phyloP scores from a whole-genome alignment of 2,329 filamentous ascomycete genomes.

The Neopestalotiopsis sp. region DNA sequence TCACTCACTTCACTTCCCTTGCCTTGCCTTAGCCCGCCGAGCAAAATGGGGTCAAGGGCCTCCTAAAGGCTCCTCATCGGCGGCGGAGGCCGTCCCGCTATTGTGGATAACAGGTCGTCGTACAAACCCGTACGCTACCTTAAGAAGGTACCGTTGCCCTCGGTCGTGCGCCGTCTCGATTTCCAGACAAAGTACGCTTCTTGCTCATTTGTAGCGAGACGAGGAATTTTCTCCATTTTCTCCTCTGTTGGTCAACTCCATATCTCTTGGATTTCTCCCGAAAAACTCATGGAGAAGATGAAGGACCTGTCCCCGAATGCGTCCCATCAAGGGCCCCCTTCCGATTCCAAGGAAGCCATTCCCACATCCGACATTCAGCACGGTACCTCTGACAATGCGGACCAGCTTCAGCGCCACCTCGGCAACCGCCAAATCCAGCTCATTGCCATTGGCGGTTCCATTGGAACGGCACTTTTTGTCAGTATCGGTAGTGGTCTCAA shows the following conservation, averaged over 20 bases:
- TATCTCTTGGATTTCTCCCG: background rate
- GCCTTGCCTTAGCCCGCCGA: slow-evolving; percentile 2
- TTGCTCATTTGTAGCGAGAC: background rate
- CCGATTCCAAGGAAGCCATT: background rate
- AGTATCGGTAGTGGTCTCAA: slow-evolving; percentile 63
- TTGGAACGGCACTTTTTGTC: slow-evolving; percentile 65
- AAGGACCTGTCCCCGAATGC: background rate
- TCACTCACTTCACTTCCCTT: background rate
- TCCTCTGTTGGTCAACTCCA: background rate
- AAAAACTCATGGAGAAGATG: background rate
- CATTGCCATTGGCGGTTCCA: slow-evolving; percentile 63
- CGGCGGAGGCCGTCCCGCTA: slow-evolving; percentile 14
- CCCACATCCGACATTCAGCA: background rate
- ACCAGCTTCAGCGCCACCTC: slow-evolving; percentile 46
- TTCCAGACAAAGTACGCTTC: slow-evolving; percentile 8
- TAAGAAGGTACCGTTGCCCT: slow-evolving; percentile 9
- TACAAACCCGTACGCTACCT: slow-evolving; percentile 2
- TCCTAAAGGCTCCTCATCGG: background rate
- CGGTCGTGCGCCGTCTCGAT: background rate
- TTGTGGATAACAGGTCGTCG: slow-evolving; percentile 8
- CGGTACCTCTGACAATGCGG: slow-evolving; percentile 24
- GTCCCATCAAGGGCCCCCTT: background rate
- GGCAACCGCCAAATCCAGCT: slow-evolving; percentile 59
- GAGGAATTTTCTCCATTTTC: background rate
- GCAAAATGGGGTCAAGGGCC: background rate